Percentiles rank a stretch among this genome's conserved stretches.
Evolutionary conservation across 352 stramenopile genomes (phyloP).

Genomic region (Globisporangium canariense): DNA sequence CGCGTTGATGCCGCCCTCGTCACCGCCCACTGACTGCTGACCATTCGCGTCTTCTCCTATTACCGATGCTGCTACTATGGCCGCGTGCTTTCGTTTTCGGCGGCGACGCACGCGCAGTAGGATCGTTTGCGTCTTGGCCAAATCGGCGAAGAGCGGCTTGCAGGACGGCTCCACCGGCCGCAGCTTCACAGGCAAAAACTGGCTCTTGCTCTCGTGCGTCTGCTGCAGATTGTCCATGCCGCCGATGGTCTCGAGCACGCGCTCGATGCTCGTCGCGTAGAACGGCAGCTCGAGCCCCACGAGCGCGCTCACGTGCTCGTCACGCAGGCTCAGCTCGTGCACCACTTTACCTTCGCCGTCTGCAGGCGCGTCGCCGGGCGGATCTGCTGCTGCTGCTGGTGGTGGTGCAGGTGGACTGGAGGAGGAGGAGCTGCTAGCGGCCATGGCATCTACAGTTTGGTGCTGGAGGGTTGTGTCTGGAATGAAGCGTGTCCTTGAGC

Average conservation of each 20-base stretch:
- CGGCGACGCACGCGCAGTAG: slow-evolving; percentile 51
- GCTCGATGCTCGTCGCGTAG: slow-evolving; percentile 41
- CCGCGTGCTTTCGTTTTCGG: slow-evolving; percentile 20
- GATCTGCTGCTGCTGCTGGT: background rate
- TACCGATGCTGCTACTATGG: slow-evolving; percentile 3
- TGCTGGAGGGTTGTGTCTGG: no score
- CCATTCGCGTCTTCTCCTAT: background rate
- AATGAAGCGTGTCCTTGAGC: no score
- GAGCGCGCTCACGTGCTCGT: slow-evolving; percentile 36
- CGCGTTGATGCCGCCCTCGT: slow-evolving; percentile 17
- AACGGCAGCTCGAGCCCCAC: slow-evolving; percentile 66
- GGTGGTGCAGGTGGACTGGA: background rate
- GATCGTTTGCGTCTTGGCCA: slow-evolving; percentile 80
- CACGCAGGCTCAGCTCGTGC: slow-evolving; percentile 28
- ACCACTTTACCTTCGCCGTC: background rate
- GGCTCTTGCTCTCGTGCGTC: slow-evolving; percentile 66
- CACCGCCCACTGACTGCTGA: slow-evolving; percentile 1
- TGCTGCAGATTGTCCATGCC: slow-evolving; percentile 54
- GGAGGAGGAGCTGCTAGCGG: background rate
- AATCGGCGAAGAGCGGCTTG: slow-evolving; percentile 79
- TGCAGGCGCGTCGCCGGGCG: background rate
- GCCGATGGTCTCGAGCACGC: slow-evolving; percentile 59
- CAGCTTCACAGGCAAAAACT: slow-evolving; percentile 77
- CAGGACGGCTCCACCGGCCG: slow-evolving; percentile 71
- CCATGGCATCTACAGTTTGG: background rate